Base-by-base conservation (phyloP, 176 grass and related monocot genomes). In the Oryza glaberrima region DNA sequence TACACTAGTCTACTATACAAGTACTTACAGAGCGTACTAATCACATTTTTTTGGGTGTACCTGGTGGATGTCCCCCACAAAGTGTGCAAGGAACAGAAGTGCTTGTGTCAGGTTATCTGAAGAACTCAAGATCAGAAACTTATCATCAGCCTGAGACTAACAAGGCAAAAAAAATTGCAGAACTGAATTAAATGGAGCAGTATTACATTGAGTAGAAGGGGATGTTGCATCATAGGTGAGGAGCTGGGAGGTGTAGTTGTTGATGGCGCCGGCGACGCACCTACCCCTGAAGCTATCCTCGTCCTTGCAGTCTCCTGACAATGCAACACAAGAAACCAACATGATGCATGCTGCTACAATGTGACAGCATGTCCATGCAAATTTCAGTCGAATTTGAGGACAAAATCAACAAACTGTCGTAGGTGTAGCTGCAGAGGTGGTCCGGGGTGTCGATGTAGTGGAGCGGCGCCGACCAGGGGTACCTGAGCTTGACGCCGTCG, bases 241-340 rank as follows among this genome's bases (percentile, higher is more conserved):
- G 76, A 94, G 93, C 75, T 94, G 87, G 22, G 79, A 38, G 20
- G 93, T 94, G 76, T 92, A 94, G 83, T 94, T 92, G 76, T 69
- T 90, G 78, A 94, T 94, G 87, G 87, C 87, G 60, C 90, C 93
- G 10, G 93, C 90, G 68, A 94, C 93, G 66, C 92, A 92, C 13
- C 85, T 49, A n/a, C 82, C 93, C 77, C 45, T 51, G 69, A 83
- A 56, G 47, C 90, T 90, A 0, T 82, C 82, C 72, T 88, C 90
- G 35, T 94, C 90, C 82, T 92, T 92, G 61, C 93, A 94, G 75
- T 94, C 93, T 45, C 88, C 88, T 90, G 80, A 48, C 1, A 8
- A 69, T 13, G 12, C 12, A 16, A 52, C 14, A 52, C 49, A 17
- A 52, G 49, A 52, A 52, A 52, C 17, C 47, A 73, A 51, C 45